Evolutionary conservation across 2,329 filamentous ascomycete genomes (phyloP), one percentile per base, ranked within the genome.

Genomic region (Pseudocercospora cruenta): DNA sequence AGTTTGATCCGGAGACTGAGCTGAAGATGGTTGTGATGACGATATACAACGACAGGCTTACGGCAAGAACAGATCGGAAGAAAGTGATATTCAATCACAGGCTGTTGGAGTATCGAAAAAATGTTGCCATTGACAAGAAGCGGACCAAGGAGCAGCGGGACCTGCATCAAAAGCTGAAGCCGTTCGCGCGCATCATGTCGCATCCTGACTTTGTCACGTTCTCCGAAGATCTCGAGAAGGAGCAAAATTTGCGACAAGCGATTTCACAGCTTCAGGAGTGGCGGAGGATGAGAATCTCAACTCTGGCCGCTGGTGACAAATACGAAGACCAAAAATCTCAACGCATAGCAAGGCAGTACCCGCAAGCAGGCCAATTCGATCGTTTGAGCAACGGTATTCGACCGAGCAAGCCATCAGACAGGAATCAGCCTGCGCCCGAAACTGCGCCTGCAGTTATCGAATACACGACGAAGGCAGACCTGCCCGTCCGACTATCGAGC

Each of bases 21-120:
- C 86, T 99, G 54, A 99, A 99, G 84, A 88, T 98, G 81, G 97
- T 93, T 0, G 93, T 99, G 21, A 97, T 99, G 89, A 93, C 97
- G 71, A 96, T 99, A 59, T 99, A 99, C 83, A 99, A 99, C 76
- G 90, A 91, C 65, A 89, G 94, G 4, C 82, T 99, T 19, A 97
- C 94, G 2, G 91, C 94, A 64, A 89, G 95, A 71, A 94, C 94
- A 6, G 94, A 98, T 74, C 87, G 95, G 54, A 99, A 99, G 80
- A 96, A 95, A 81, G 91, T 98, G 59, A 91, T 99, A 5, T 98
- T 99, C 74, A 94, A 98, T 76, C 95, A 99, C 79, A 91, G 91
- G 67, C 84, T 99, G 28, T 84, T 99, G 3, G 94, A 99, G 63
- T 99, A 99, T 75, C 86, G 93, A 68, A 96, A 97, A 78, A 97